Evolutionary conservation across 441 rosid species (phyloP).

Genomic region (Croton laevigatus): DNA sequence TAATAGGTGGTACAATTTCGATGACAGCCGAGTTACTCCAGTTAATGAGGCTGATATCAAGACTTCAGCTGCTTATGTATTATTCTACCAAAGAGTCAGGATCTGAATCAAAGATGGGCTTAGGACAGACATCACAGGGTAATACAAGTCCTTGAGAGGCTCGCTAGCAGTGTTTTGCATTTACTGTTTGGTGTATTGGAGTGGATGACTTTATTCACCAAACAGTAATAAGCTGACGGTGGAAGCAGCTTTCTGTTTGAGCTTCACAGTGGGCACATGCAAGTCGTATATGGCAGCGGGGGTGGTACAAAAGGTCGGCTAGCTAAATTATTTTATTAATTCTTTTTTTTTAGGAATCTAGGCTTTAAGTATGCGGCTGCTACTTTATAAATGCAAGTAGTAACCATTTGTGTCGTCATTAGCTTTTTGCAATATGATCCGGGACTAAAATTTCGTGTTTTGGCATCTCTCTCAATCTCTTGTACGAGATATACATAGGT

Average conservation of each 20-base stretch:
- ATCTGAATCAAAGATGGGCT: constrained; percentile 26
- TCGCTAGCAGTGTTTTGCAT: neutral
- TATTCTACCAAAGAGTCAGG: constrained; percentile 75
- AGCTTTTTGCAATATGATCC: neutral
- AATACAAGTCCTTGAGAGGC: constrained; percentile 15
- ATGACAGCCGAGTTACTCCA: constrained; percentile 70
- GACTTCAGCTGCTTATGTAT: constrained; percentile 84
- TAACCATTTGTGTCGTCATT: neutral
- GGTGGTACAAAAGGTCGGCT: neutral
- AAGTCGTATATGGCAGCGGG: neutral
- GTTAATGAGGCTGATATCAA: constrained; percentile 62
- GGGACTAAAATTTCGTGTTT: neutral
- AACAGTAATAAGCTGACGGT: constrained; percentile 7
- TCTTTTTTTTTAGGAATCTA: constrained; percentile 13
- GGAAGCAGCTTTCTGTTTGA: neutral
- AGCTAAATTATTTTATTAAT: neutral
- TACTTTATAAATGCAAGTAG: constrained; percentile 8
- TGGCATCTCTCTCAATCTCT: neutral
- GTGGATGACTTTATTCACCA: neutral
- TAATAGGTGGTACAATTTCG: constrained; percentile 89
- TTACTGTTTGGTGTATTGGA: neutral
- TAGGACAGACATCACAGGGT: constrained; percentile 38
- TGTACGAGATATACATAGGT: neutral
- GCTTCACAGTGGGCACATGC: neutral
- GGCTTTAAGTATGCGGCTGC: constrained; percentile 13